Conservation (phyloP, 2,329 filamentous ascomycete species). For the Fusarium musae region DNA sequence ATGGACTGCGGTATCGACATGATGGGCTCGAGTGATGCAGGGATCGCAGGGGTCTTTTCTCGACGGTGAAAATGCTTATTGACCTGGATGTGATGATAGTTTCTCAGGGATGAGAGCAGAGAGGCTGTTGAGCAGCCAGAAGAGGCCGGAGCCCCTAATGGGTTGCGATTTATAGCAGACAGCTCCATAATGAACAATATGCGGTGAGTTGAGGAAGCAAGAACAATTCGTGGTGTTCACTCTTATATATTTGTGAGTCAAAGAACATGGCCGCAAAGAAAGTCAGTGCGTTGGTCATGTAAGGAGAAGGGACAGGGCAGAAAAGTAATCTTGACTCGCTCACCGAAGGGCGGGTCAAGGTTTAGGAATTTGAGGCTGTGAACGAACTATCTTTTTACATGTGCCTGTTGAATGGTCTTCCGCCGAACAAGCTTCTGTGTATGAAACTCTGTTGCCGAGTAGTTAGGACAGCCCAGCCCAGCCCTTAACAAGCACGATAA, state of each 20-base stretch:
- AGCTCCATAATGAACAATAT: slow-evolving; percentile 29
- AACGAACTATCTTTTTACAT: slow-evolving; percentile 6
- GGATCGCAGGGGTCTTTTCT: not conserved
- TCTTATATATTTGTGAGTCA: not conserved
- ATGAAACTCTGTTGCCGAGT: slow-evolving; percentile 1
- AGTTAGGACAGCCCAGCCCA: not conserved
- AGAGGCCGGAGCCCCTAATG: slow-evolving; percentile 11
- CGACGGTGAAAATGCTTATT: slow-evolving; percentile 1
- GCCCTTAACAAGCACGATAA: not conserved
- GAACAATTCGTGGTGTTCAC: slow-evolving; percentile 13
- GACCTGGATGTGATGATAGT: slow-evolving; percentile 1
- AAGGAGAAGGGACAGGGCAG: not conserved
- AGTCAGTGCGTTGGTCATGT: slow-evolving; percentile 2
- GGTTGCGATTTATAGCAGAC: slow-evolving; percentile 26
- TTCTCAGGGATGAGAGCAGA: slow-evolving; percentile 3
- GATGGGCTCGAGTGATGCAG: not conserved
- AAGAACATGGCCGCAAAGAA: not conserved
- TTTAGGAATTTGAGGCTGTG: slow-evolving; percentile 3
- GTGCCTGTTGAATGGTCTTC: slow-evolving; percentile 6
- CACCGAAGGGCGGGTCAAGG: slow-evolving; percentile 27
- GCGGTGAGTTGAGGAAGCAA: not conserved
- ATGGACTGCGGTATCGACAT: slow-evolving; percentile 23
- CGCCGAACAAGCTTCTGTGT: not conserved
- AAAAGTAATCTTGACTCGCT: slow-evolving; percentile 11
- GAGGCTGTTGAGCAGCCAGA: slow-evolving; percentile 19